Evolutionary conservation across 495 filamentous ascomycete species (phyloP).

Genomic region (Podospora anserina): DNA sequence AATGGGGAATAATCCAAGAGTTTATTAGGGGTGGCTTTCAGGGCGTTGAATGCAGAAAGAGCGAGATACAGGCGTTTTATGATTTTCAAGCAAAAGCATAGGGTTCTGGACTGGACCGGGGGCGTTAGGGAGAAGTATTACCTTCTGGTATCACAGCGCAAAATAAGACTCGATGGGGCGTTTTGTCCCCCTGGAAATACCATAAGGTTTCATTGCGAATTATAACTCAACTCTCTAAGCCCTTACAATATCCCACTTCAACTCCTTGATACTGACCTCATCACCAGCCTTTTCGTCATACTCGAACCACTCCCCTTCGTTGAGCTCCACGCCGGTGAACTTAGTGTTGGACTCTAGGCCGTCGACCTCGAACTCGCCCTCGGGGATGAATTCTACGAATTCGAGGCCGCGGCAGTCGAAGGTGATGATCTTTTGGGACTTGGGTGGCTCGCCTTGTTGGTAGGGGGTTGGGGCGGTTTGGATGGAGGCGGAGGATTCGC

Average conservation of each 20-base stretch:
- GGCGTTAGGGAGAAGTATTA: not conserved
- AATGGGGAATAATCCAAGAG: constrained; percentile 12
- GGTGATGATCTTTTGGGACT: constrained; percentile 71
- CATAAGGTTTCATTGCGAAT: too few relatives aligned
- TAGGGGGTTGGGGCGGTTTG: constrained; percentile 68
- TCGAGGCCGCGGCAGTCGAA: constrained; percentile 94
- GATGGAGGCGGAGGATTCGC: constrained; percentile 64
- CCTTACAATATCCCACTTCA: constrained; percentile 81
- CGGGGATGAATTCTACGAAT: constrained; percentile 83
- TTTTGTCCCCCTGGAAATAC: not conserved
- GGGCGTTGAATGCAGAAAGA: not conserved
- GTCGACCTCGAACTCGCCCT: constrained; percentile 88
- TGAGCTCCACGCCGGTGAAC: constrained; percentile 75
- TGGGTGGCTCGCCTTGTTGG: constrained; percentile 62
- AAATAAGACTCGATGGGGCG: not conserved
- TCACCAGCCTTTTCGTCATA: constrained; percentile 59
- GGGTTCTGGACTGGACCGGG: not conserved
- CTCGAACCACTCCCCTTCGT: constrained; percentile 75
- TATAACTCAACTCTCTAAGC: constrained; percentile 37
- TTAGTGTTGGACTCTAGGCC: constrained; percentile 73
- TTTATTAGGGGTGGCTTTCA: too few relatives aligned
- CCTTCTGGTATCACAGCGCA: not conserved
- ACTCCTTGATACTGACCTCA: constrained; percentile 73
- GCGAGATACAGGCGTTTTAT: not conserved
- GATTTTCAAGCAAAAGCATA: not conserved